These are phyloP conservation scores for Aquilaria agallochum DNA, from an alignment of 441 rosid genomes.

Conservation along the genomic window DNA sequence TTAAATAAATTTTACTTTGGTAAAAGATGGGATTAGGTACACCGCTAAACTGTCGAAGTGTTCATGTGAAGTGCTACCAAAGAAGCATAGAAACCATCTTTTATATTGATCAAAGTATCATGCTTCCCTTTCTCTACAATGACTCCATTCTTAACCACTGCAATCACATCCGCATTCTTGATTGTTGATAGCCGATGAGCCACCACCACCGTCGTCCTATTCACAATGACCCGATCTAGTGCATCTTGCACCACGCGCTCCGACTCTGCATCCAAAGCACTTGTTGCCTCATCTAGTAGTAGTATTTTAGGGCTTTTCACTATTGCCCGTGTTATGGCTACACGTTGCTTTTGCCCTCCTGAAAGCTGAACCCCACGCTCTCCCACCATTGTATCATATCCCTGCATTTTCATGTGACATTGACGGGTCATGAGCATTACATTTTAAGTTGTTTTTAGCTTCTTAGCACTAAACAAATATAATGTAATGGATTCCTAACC, in stretches of 20 bases:
- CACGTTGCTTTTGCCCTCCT: slow-evolving; percentile 73
- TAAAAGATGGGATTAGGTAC: too few species aligned
- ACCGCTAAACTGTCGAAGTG: slow-evolving; percentile 29
- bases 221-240: slow-evolving; percentile 49
- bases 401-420: slow-evolving; percentile 26
- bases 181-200: slow-evolving; percentile 69
- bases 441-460: too few species aligned
- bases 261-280: slow-evolving; percentile 72
- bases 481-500: slow-evolving; percentile 24
- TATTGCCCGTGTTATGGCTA: slow-evolving; percentile 74
- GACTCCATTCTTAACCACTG: slow-evolving; percentile 54
- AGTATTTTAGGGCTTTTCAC: slow-evolving; percentile 55
- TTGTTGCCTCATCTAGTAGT: slow-evolving; percentile 63
- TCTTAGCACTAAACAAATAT: not conserved
- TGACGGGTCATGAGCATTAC: too few species aligned
- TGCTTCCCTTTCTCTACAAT: slow-evolving; percentile 69
- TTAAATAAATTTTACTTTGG: too few species aligned
- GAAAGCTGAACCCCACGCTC: slow-evolving; percentile 76
- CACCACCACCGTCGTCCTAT: slow-evolving; percentile 59
- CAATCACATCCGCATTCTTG: slow-evolving; percentile 60
- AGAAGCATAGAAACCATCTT: slow-evolving; percentile 59
- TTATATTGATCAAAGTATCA: slow-evolving; percentile 38
- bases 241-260: slow-evolving; percentile 74
- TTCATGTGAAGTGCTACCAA: slow-evolving; percentile 43
- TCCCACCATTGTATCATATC: slow-evolving; percentile 65